Evolutionary conservation across 2,329 filamentous ascomycete species (phyloP), one percentile per base, ranked within the genome.

Genomic region (Alternaria angustiovoidea): DNA sequence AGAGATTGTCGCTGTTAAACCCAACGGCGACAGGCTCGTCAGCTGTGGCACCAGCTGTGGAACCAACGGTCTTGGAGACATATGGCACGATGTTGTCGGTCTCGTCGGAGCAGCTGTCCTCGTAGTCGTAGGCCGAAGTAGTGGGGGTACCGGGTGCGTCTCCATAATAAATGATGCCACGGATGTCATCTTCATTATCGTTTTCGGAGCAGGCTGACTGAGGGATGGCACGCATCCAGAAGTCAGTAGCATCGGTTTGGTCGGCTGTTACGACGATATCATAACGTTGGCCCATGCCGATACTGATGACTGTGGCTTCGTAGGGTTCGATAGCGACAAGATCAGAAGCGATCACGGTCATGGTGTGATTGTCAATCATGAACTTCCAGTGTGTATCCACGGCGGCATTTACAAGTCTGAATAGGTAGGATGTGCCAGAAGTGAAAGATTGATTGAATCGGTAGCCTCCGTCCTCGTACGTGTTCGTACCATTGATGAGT

Each of bases 401-500:
- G 6, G 78, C 79, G 20, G 72, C 72, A 51, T 83, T 83, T 52
- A 82, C 78, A 7, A 83, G 62, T 5, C 81, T 74, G 7, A 83
- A 69, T 4, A 76, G 76, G 53, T 83, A 80, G 1, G 74, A 79
- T 42, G 78, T 81, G 20, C 78, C 79, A 5, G 72, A 69, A 4
- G 71, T 65, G 62, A 83, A 82, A 4, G 65, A 61, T 0, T 58
- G 60, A 41, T 78, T 75, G 69, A 78, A 82, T 36, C 76, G 75
- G 22, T 60, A 66, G 4, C 73, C 70, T 12, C 66, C 71, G 43
- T 72, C 68, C 4, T 69, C 67, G 63, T 73, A 81, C 1, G 75
- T 74, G 62, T 82, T 82, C 60, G 75, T 78, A 22, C 80, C 80
- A 64, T 82, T 82, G 71, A 82, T 81, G 5, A 82, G 68, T 53